Conservation (phyloP, 2,329 filamentous ascomycete species). For the Emergomyces orientalis region DNA sequence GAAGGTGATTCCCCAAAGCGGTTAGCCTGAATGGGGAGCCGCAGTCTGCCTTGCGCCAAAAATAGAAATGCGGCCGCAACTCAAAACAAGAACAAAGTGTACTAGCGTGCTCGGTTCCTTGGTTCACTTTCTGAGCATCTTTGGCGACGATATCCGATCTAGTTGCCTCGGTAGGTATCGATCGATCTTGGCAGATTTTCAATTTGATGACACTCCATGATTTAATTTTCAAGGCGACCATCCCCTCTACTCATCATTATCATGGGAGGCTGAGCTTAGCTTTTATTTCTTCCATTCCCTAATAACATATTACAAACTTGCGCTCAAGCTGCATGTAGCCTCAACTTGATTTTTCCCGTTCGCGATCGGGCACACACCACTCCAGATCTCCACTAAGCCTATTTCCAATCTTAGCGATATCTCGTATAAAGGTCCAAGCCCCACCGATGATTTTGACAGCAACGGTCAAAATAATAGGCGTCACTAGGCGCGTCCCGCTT, state of each 20-base stretch:
- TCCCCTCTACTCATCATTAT: neutral
- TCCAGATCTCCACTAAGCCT: neutral
- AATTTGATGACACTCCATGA: neutral
- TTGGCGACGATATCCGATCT: neutral
- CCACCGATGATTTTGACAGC: neutral
- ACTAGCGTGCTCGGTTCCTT: neutral
- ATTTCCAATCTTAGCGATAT: neutral
- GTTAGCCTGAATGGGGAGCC: neutral
- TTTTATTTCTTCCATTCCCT: neutral
- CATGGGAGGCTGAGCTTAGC: neutral
- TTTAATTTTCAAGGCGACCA: neutral
- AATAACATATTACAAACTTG: neutral
- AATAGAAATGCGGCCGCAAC: constrained; percentile 2
- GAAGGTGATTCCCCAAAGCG: neutral
- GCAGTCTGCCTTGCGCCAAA: constrained; percentile 5
- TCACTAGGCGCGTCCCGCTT: neutral
- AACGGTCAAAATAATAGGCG: neutral
- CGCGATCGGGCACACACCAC: neutral
- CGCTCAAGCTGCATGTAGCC: too few relatives aligned
- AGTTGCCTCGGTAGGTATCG: neutral
- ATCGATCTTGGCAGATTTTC: neutral
- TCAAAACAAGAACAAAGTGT: constrained; percentile 1
- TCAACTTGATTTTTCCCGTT: neutral
- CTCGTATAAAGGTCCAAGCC: constrained; percentile 1
- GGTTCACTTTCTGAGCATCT: neutral